These are phyloP conservation scores for Xylaria intraflava DNA, from an alignment of 495 filamentous ascomycete species.

Conservation along the genomic window DNA sequence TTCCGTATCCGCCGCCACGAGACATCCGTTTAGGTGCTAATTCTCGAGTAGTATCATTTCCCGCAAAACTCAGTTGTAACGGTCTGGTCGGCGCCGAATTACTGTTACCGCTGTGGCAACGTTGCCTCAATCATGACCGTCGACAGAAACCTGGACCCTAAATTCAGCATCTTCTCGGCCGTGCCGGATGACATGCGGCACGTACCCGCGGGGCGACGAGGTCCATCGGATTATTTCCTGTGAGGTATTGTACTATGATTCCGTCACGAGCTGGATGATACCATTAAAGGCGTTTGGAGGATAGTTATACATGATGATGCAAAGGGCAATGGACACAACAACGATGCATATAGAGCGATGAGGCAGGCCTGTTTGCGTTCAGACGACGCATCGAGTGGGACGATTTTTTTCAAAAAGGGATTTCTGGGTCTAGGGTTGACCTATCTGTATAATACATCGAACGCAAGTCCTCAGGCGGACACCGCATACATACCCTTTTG, in stretches of 20 bases:
- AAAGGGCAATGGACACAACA: background rate
- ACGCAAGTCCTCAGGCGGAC: background rate
- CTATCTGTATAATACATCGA: conserved; percentile 9
- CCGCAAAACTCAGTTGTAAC: conserved; percentile 94
- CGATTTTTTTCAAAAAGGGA: background rate
- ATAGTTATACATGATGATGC: conserved; percentile 7
- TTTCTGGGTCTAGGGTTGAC: background rate
- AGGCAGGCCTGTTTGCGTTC: background rate
- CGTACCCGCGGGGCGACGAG: conserved; percentile 72
- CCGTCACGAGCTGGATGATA: conserved; percentile 22
- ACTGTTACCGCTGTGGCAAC: conserved; percentile 98
- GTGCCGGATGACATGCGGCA: conserved; percentile 88
- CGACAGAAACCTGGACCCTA: conserved; percentile 71
- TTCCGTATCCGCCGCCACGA: background rate
- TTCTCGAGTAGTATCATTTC: conserved; percentile 69
- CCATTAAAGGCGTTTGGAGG: conserved; percentile 26
- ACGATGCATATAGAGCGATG: conserved; percentile 11
- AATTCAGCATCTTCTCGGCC: conserved; percentile 91
- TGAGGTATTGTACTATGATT: conserved; percentile 38
- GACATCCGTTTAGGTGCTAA: conserved; percentile 10
- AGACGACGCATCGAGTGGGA: conserved; percentile 2
- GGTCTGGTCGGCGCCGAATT: conserved; percentile 97
- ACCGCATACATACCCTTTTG: background rate
- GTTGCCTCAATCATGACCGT: conserved; percentile 96
- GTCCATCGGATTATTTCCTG: conserved; percentile 90